These are phyloP conservation scores for Coemansia sp. DNA, from an alignment of 192 early-diverging fungal genomes.

Conservation along the genomic window DNA sequence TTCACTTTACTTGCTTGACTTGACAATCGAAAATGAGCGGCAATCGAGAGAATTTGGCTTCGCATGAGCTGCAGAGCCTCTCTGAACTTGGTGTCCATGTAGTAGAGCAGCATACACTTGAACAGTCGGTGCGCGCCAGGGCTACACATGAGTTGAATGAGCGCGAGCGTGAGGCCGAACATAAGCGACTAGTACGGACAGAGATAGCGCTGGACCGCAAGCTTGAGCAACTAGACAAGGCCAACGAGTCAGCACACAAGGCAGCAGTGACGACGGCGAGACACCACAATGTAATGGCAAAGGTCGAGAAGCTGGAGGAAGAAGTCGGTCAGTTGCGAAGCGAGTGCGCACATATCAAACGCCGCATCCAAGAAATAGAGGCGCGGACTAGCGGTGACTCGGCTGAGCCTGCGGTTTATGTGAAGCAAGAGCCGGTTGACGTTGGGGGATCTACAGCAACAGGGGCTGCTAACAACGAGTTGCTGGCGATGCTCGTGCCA, in stretches of 20 bases:
- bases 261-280: conserved; percentile 34
- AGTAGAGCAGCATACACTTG: conserved; percentile 66
- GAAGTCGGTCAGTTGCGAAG: conserved; percentile 20
- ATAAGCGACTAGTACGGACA: conserved; percentile 65
- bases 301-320: conserved; percentile 13
- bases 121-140: conserved; percentile 64
- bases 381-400: background rate
- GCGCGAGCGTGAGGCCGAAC: conserved; percentile 64
- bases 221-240: conserved; percentile 25
- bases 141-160: conserved; percentile 63
- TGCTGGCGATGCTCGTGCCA: conserved; percentile 1
- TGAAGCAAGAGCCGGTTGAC: background rate
- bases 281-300: conserved; percentile 37
- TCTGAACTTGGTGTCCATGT: conserved; percentile 42
- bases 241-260: conserved; percentile 20
- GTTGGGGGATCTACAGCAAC: background rate
- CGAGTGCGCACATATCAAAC: conserved; percentile 37
- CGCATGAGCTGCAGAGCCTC: conserved; percentile 30
- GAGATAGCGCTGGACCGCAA: conserved; percentile 16
- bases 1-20: background rate
- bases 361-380: conserved; percentile 28
- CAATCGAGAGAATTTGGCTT: conserved; percentile 2
- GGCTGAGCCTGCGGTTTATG: background rate
- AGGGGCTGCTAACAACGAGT: background rate
- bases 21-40: background rate